Conservation (phyloP, 441 rosid species). For the Hypseocharis bilobata region DNA sequence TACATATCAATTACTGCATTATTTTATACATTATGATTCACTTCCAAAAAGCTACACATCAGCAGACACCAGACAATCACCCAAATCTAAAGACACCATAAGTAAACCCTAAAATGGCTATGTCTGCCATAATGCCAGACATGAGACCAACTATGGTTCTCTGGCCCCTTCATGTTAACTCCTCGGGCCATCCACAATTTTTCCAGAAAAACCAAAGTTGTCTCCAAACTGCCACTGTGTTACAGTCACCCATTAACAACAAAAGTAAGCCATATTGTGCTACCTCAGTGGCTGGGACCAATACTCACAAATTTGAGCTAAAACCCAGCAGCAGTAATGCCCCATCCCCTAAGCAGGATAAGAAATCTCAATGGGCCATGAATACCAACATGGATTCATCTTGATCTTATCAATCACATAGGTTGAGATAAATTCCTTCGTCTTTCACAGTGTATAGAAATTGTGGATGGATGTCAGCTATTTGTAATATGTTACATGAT, state of each 20-base stretch:
- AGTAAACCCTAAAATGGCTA: neutral
- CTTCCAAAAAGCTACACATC: slow-evolving; percentile 1
- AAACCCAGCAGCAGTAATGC: too few relatives aligned
- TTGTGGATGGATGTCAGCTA: neutral
- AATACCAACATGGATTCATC: neutral
- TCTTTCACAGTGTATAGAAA: neutral
- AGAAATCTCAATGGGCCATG: too few relatives aligned
- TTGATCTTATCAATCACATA: neutral
- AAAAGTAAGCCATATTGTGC: too few relatives aligned
- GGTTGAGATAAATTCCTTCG: neutral
- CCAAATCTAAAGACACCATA: slow-evolving; percentile 1
- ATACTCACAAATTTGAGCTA: too few relatives aligned
- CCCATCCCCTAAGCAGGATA: too few relatives aligned
- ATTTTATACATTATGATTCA: too few relatives aligned
- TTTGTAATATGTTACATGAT: neutral
- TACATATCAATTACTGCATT: too few relatives aligned
- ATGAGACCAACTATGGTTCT: neutral
- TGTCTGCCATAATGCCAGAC: neutral
- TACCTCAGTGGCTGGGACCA: too few relatives aligned
- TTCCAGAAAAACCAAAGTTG: too few relatives aligned
- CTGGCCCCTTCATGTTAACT: neutral
- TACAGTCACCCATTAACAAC: too few relatives aligned
- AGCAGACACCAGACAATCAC: neutral
- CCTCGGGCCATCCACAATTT: too few relatives aligned
- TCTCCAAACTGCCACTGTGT: too few relatives aligned